phyloP scores from a whole-genome alignment of 441 rosid genomes.

The Euphorbia celastroides region DNA sequence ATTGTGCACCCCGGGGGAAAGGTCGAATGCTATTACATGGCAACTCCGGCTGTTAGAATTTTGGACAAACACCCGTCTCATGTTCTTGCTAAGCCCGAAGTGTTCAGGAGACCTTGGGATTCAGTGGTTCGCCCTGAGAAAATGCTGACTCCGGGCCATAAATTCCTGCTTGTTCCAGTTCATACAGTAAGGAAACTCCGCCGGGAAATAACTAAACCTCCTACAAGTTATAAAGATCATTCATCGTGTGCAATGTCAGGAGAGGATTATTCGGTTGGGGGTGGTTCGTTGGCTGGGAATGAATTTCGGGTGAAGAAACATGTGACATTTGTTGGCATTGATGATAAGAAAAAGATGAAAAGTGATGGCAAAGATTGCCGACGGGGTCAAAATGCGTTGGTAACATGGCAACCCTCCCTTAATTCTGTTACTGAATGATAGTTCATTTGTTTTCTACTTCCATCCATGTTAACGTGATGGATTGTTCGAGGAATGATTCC shows the following conservation, averaged over 20 bases:
- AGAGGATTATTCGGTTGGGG: background rate
- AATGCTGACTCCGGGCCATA: conserved; percentile 38
- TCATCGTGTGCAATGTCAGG: too few species aligned
- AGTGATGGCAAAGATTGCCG: conserved; percentile 6
- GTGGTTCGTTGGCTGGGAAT: conserved; percentile 15
- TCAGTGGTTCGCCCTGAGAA: conserved; percentile 37
- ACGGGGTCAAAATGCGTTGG: background rate
- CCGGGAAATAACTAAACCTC: conserved; percentile 19
- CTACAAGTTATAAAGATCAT: conserved; percentile 12
- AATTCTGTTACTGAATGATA: conserved; percentile 23
- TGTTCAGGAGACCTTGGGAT: conserved; percentile 43
- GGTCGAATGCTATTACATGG: conserved; percentile 39
- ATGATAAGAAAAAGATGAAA: conserved; percentile 13
- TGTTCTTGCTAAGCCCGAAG: conserved; percentile 39
- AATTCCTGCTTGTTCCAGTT: conserved; percentile 30
- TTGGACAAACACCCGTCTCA: conserved; percentile 41
- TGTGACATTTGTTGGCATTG: conserved; percentile 29
- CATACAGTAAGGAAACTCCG: conserved; percentile 40
- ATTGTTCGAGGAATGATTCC: background rate
- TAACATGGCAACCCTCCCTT: conserved; percentile 37
- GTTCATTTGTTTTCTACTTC: background rate
- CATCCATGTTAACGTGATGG: background rate
- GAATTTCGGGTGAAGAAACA: conserved; percentile 18
- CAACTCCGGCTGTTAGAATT: conserved; percentile 36
- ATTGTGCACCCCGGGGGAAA: conserved; percentile 39